phyloP scores from a whole-genome alignment of 352 stramenopile species.

The Phytophthora agathidicida region DNA sequence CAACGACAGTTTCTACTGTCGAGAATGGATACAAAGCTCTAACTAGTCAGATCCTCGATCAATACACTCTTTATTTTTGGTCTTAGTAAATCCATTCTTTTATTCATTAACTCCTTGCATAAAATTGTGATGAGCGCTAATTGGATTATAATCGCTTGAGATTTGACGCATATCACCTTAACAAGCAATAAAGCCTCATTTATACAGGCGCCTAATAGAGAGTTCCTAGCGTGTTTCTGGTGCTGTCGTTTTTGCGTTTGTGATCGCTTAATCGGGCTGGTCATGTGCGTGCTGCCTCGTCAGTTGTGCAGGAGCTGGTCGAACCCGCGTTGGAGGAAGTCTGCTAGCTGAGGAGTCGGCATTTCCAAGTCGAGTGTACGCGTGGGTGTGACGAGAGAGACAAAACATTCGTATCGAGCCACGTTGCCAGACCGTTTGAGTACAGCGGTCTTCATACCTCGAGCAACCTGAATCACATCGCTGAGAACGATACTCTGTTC shows the following conservation, averaged over 20 bases:
- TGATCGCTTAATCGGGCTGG: no score
- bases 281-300: not conserved
- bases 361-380: constrained; percentile 77
- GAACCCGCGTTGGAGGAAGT: constrained; percentile 66
- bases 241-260: no score
- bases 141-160: no score
- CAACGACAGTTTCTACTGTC: not conserved
- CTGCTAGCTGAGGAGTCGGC: constrained; percentile 52
- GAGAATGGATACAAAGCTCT: not conserved
- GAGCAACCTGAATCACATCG: constrained; percentile 74
- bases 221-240: no score
- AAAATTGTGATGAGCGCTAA: no score
- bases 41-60: not conserved
- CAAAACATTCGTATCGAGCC: constrained; percentile 70
- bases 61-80: not conserved
- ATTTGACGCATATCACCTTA: no score
- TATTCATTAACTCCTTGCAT: no score
- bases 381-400: constrained; percentile 73
- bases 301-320: constrained; percentile 50
- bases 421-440: constrained; percentile 78
- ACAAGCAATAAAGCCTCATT: no score
- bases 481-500: constrained; percentile 73
- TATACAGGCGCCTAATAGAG: no score
- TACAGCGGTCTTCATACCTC: constrained; percentile 80
- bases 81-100: no score